Base-by-base conservation (phyloP, 495 filamentous ascomycete species). In the Alectoria sarmentosa region DNA sequence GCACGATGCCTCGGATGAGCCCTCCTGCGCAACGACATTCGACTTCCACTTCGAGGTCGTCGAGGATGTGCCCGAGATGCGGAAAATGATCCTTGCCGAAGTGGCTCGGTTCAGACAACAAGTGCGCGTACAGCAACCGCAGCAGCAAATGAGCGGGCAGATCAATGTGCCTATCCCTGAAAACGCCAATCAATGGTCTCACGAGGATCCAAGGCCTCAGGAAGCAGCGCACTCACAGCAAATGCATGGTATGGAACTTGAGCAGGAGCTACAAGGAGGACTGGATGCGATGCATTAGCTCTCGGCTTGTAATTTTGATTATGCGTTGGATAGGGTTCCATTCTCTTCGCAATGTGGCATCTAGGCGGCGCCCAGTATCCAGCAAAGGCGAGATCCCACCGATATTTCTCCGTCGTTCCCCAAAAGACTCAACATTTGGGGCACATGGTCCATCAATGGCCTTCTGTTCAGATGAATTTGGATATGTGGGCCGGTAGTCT, bases 1-100 rank as follows among this genome's bases (percentile, higher is more conserved):
- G 94, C 94, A 98, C 77, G 94, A 98, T 69, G 91, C 92, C 28
- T 90, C 87, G 17, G 95, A 98, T 76, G 94, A 98, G 81, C 94
- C 95, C 4, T 82, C 85, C 64, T 97, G 93, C 78, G 92, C 92
- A 0, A 88, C 86, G 10, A 90, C 92, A 41, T 98, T 98, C 78
- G 92, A 98, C 80, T 98, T 98, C 80, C 89, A 91, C 76, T 98
- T 98, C 71, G 94, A 98, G 73, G 86, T 96, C 41, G 86, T 96
- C 26, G 93, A 98, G 30, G 92, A 96, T 49, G 90, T 98, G 44
- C 77, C 73, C 42, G 89, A 96, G 70, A 98, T 98, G 94, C 88
- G 92, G 69, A 86, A 88, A 78, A 96, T 98, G 94, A 98, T 98
- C 69, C 81, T 96, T 65, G 88, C 92, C 30, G 94, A 98, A 73